phyloP scores from a whole-genome alignment of 208 protist genomes.

The Leishmania turanica region DNA sequence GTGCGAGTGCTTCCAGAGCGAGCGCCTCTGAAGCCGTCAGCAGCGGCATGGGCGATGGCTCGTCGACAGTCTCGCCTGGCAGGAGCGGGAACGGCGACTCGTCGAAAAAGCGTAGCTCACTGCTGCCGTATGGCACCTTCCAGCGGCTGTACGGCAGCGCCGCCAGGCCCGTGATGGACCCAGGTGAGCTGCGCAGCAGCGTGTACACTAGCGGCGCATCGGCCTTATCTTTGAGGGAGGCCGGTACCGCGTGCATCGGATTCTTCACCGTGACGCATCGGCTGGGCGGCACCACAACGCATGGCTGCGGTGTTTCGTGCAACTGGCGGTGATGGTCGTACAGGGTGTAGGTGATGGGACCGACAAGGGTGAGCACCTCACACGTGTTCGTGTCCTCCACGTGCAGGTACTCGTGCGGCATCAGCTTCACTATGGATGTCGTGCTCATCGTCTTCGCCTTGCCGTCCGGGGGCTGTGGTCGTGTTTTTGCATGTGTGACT shows the following conservation, averaged over 20 bases:
- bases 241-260: constrained; percentile 26
- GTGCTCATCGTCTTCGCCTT: constrained; percentile 5
- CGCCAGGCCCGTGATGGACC: constrained; percentile 10
- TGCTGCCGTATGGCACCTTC: constrained; percentile 49
- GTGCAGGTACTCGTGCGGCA: constrained; percentile 82
- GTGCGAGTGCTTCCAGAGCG: constrained; percentile 22
- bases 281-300: constrained; percentile 80
- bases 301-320: constrained; percentile 36
- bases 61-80: constrained; percentile 59
- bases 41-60: constrained; percentile 51
- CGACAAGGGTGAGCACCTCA: constrained; percentile 77
- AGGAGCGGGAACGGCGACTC: constrained; percentile 91
- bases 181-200: constrained; percentile 6
- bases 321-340: constrained; percentile 67
- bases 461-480: neutral
- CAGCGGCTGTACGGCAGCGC: constrained; percentile 20
- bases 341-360: constrained; percentile 86
- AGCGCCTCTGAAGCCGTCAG: constrained; percentile 65
- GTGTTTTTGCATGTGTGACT: neutral
- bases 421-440: constrained; percentile 53
- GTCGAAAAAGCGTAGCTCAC: constrained; percentile 79
- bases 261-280: constrained; percentile 91
- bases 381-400: constrained; percentile 86
- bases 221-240: constrained; percentile 10
- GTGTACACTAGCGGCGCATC: neutral